Percentiles rank a stretch among this genome's conserved stretches.
phyloP scores from a whole-genome alignment of 805 yeast species.

The Clavispora fructus region DNA sequence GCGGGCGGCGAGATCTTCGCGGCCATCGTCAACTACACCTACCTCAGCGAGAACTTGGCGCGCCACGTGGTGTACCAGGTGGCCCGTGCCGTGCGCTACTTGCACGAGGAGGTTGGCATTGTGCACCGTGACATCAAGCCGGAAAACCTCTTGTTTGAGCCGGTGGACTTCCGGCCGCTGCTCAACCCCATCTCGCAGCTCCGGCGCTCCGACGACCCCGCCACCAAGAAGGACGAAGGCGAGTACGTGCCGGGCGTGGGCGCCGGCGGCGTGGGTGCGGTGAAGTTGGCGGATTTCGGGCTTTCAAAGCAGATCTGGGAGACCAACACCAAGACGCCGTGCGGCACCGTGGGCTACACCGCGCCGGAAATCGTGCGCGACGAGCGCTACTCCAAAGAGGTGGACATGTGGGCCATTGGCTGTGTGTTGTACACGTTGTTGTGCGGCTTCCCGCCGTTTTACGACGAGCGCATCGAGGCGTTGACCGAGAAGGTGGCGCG shows the following conservation, averaged over 20 bases:
- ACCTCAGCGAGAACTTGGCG: conserved; percentile 66
- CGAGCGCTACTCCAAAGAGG: conserved; percentile 60
- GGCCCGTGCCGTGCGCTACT: conserved; percentile 61
- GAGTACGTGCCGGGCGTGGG: conserved; percentile 47
- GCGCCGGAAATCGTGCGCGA: conserved; percentile 59
- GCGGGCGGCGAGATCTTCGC: conserved; percentile 80
- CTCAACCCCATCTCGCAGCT: conserved; percentile 30
- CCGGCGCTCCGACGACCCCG: conserved; percentile 52
- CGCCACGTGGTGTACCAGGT: conserved; percentile 71
- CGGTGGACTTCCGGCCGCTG: conserved; percentile 46
- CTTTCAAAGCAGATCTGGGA: conserved; percentile 50
- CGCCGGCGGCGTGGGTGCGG: conserved; percentile 58
- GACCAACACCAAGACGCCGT: conserved; percentile 55
- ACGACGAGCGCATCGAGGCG: conserved; percentile 60
- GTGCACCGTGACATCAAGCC: conserved; percentile 84
- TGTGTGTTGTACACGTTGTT: conserved; percentile 64
- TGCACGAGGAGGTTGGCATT: conserved; percentile 56
- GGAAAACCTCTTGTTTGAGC: conserved; percentile 64
- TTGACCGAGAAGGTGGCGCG: conserved; percentile 63
- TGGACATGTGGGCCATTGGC: conserved; percentile 72
- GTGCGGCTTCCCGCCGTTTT: conserved; percentile 74
- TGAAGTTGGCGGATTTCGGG: conserved; percentile 69
- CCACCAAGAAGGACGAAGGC: conserved; percentile 59
- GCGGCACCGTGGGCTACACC: conserved; percentile 74
- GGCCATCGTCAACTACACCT: conserved; percentile 71